Conservation (phyloP, 371 early-diverging fungal genomes). For the Mortierella sp. region DNA sequence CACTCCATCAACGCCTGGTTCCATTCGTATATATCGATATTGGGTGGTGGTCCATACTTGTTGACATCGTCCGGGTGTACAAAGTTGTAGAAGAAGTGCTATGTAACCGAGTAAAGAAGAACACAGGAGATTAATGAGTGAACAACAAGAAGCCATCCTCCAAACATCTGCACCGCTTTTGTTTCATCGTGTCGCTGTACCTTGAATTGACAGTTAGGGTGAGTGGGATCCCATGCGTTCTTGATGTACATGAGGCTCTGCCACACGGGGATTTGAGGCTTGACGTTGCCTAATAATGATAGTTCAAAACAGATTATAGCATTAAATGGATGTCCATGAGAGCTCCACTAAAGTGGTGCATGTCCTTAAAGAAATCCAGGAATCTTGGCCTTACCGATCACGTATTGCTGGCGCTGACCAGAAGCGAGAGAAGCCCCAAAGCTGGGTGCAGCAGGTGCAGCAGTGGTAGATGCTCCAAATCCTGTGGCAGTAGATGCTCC, state of each 20-base stretch:
- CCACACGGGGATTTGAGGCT: slow-evolving; percentile 63
- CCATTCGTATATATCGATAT: slow-evolving; percentile 84
- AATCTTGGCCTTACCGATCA: slow-evolving; percentile 39
- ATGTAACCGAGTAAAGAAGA: background rate
- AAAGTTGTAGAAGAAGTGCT: slow-evolving; percentile 93
- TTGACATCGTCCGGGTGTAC: slow-evolving; percentile 85
- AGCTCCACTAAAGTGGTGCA: background rate
- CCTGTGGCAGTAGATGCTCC: slow-evolving; percentile 14
- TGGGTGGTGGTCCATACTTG: slow-evolving; percentile 80
- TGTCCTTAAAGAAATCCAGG: background rate
- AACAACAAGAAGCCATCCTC: background rate
- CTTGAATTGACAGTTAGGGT: slow-evolving; percentile 86
- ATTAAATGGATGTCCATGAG: background rate
- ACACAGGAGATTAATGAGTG: background rate
- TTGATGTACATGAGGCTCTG: slow-evolving; percentile 73
- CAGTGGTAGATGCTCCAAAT: slow-evolving; percentile 36
- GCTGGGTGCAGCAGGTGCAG: slow-evolving; percentile 33
- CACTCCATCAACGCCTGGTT: slow-evolving; percentile 85
- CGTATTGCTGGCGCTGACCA: slow-evolving; percentile 45
- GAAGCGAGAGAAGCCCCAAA: slow-evolving; percentile 47
- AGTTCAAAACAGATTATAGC: slow-evolving; percentile 7
- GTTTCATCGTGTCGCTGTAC: slow-evolving; percentile 37
- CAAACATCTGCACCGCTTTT: background rate
- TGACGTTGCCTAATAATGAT: slow-evolving; percentile 59
- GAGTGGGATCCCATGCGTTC: slow-evolving; percentile 84